These are phyloP conservation scores for Sporothrix pseudoabietina DNA, from an alignment of 2,329 filamentous ascomycete species.

Conservation along the genomic window DNA sequence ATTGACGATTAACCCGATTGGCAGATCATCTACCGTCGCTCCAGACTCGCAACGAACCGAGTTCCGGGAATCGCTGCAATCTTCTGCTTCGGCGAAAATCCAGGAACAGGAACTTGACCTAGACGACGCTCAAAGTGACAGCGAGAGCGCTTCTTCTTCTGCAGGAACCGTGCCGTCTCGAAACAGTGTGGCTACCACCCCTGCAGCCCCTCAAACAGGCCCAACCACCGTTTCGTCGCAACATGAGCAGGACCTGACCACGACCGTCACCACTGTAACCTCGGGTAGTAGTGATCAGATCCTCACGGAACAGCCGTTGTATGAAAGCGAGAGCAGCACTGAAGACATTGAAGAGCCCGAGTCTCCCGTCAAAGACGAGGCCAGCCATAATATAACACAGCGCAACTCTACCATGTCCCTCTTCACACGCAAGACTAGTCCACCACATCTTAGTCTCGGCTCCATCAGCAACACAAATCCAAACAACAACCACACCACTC, in stretches of 20 bases:
- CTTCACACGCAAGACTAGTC: constrained; percentile 53
- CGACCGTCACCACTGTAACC: constrained; percentile 41
- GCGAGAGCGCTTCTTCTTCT: constrained; percentile 28
- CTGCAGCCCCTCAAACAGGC: constrained; percentile 42
- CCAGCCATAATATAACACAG: constrained; percentile 14
- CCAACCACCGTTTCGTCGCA: constrained; percentile 8
- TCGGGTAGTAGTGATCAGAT: constrained; percentile 27
- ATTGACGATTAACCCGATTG: not conserved
- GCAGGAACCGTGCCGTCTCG: constrained; percentile 40
- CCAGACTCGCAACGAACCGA: constrained; percentile 34
- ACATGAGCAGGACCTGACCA: constrained; percentile 48
- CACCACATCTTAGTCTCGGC: constrained; percentile 57
- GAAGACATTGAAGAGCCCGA: not conserved
- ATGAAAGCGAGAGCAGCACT: constrained; percentile 13
- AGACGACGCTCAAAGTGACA: not conserved
- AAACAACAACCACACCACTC: constrained; percentile 16
- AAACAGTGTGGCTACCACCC: constrained; percentile 48
- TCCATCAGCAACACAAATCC: constrained; percentile 24
- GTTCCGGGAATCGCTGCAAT: constrained; percentile 33
- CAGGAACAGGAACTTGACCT: not conserved
- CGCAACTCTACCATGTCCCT: constrained; percentile 49
- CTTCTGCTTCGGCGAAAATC: not conserved
- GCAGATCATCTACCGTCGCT: constrained; percentile 21
- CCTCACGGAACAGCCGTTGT: constrained; percentile 17
- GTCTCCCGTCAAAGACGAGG: not conserved